Conservation (phyloP, 192 early-diverging fungal species). For the Coemansia sp. region DNA sequence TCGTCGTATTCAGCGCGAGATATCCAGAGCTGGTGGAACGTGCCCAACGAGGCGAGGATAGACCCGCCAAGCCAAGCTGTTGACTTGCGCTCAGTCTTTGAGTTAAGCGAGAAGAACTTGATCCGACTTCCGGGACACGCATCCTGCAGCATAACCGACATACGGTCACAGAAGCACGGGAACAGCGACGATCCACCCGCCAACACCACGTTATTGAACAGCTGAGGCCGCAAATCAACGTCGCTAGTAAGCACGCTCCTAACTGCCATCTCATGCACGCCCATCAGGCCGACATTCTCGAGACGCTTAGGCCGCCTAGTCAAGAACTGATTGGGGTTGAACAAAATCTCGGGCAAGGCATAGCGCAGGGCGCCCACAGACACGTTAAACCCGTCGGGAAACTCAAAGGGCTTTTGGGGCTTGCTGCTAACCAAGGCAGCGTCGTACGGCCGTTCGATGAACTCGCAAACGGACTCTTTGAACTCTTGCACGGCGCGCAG, state of each 20-base stretch:
- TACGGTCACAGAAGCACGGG: constrained; percentile 85
- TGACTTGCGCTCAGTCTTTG: constrained; percentile 83
- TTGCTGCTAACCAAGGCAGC: constrained; percentile 52
- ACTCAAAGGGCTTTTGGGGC: constrained; percentile 89
- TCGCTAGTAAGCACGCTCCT: constrained; percentile 80
- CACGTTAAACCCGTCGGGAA: constrained; percentile 92
- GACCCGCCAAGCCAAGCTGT: constrained; percentile 98
- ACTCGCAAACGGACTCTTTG: constrained; percentile 92
- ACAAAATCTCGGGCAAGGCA: constrained; percentile 83
- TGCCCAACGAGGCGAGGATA: constrained; percentile 91
- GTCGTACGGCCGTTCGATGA: constrained; percentile 51
- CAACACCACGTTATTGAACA: constrained; percentile 83
- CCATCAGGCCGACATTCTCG: constrained; percentile 35
- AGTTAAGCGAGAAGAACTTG: constrained; percentile 79
- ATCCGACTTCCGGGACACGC: constrained; percentile 61
- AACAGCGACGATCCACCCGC: constrained; percentile 90
- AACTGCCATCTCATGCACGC: constrained; percentile 75
- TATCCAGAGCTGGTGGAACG: constrained; percentile 99
- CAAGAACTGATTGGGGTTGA: constrained; percentile 73
- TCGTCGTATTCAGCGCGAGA: constrained; percentile 96
- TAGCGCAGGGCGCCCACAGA: constrained; percentile 81
- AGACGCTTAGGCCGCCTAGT: constrained; percentile 30
- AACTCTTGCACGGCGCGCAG: constrained; percentile 85
- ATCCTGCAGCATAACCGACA: constrained; percentile 48
- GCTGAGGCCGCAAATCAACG: constrained; percentile 80